Evolutionary conservation across 2,329 filamentous ascomycete species (phyloP).

Genomic region (Pseudogymnoascus sp.): DNA sequence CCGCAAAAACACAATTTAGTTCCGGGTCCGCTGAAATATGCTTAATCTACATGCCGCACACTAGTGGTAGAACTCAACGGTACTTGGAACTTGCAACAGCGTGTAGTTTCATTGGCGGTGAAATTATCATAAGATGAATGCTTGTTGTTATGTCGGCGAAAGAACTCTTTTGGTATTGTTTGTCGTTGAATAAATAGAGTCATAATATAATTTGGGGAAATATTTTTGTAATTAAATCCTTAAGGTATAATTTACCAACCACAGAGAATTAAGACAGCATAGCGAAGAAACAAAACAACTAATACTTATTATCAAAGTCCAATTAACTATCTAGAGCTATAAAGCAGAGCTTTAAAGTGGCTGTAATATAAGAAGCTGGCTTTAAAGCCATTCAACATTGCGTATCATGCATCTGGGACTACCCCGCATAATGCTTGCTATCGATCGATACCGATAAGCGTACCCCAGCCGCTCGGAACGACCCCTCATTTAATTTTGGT

Average conservation of each 20-base stretch:
- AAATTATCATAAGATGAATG: neutral
- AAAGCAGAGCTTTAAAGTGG: neutral
- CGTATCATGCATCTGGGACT: neutral
- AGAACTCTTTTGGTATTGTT: neutral
- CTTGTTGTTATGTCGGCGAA: neutral
- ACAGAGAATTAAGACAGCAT: neutral
- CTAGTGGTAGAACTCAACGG: neutral
- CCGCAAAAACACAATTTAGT: neutral
- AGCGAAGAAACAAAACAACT: neutral
- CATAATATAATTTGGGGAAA: too few relatives aligned
- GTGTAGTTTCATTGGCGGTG: neutral
- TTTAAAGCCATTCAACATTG: neutral
- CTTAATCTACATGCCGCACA: conserved; percentile 1
- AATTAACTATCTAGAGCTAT: neutral
- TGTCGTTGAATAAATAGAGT: neutral
- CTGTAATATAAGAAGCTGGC: neutral
- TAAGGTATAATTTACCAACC: neutral
- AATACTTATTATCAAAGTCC: neutral
- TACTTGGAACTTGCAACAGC: neutral
- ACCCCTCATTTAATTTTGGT: neutral
- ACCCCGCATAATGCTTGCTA: conserved; percentile 1
- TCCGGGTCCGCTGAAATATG: neutral
- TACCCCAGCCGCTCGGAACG: neutral
- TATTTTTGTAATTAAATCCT: neutral
- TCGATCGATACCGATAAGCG: conserved; percentile 1